Conservation (phyloP, 495 filamentous ascomycete genomes). For the Penicillium atrosanguineum region DNA sequence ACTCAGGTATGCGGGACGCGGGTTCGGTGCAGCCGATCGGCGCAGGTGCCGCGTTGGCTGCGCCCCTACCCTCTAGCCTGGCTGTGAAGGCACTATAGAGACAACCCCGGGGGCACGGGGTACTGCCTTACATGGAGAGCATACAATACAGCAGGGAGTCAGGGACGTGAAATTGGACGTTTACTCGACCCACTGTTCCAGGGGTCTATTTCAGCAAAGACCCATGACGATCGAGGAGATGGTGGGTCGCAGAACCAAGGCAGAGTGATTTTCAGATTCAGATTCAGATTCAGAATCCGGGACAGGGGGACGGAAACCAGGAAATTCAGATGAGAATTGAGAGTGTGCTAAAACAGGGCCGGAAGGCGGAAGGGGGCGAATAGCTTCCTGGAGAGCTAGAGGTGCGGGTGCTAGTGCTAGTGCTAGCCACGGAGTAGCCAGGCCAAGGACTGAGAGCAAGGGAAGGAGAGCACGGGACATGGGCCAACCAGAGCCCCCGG, state of each 20-base stretch:
- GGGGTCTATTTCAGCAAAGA: neutral
- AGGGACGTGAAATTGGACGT: neutral
- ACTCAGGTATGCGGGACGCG: neutral
- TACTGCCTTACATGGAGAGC: too few species aligned
- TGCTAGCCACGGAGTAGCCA: neutral
- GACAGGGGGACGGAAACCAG: too few species aligned
- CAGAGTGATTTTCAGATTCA: too few species aligned
- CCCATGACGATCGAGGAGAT: neutral
- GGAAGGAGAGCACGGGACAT: neutral
- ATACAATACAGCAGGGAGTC: too few species aligned
- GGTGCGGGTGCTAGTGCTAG: too few species aligned
- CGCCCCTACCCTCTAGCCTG: neutral
- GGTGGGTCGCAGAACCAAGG: neutral
- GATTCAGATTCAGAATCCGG: too few species aligned
- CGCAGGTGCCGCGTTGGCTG: neutral
- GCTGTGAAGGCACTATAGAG: neutral
- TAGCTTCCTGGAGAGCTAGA: too few species aligned
- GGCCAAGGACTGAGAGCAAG: neutral
- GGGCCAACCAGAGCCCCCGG: neutral
- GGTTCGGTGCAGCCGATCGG: neutral
- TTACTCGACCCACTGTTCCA: neutral
- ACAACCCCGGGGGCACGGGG: too few species aligned
- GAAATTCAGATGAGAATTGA: too few species aligned
- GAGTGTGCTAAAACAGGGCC: too few species aligned
- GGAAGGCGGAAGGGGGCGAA: too few species aligned